phyloP scores from a whole-genome alignment of 805 yeast genomes.

The Barnettozyma sucrosica region DNA sequence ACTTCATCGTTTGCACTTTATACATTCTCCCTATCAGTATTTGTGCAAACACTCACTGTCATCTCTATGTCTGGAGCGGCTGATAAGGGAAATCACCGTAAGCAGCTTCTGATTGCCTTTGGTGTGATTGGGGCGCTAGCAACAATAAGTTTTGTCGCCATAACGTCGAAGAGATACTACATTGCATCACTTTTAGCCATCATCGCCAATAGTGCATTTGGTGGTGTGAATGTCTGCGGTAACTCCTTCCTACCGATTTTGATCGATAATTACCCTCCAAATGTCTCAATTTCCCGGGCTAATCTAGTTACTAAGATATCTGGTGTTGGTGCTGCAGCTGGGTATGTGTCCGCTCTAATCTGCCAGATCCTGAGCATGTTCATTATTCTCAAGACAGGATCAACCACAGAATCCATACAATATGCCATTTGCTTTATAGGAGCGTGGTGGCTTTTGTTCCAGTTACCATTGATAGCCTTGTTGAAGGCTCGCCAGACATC shows the following conservation, averaged over 20 bases:
- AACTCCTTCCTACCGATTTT: conserved; percentile 65
- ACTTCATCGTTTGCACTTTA: conserved; percentile 71
- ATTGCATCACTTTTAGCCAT: conserved; percentile 53
- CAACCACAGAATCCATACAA: conserved; percentile 41
- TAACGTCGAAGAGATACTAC: conserved; percentile 39
- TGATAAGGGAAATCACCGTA: conserved; percentile 57
- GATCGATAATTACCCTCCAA: conserved; percentile 35
- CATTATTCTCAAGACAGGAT: conserved; percentile 37
- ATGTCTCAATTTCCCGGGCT: conserved; percentile 23
- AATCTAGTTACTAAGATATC: conserved; percentile 46
- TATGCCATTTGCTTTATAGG: conserved; percentile 61
- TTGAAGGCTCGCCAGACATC: conserved; percentile 42
- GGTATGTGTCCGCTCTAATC: conserved; percentile 61
- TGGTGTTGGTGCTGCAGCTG: conserved; percentile 67
- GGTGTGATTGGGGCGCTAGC: conserved; percentile 54
- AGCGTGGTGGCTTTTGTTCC: conserved; percentile 72
- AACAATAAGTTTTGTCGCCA: conserved; percentile 40
- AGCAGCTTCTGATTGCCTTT: conserved; percentile 47
- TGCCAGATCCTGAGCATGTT: conserved; percentile 59
- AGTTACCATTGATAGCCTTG: conserved; percentile 49
- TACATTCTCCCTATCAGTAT: conserved; percentile 65
- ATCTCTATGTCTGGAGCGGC: conserved; percentile 70
- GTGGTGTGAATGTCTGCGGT: conserved; percentile 76
- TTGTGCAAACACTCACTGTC: conserved; percentile 65
- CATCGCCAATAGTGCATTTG: conserved; percentile 62